Evolutionary conservation across 2,329 filamentous ascomycete species (phyloP).

Genomic region (Beauveria scarabaeidicola): DNA sequence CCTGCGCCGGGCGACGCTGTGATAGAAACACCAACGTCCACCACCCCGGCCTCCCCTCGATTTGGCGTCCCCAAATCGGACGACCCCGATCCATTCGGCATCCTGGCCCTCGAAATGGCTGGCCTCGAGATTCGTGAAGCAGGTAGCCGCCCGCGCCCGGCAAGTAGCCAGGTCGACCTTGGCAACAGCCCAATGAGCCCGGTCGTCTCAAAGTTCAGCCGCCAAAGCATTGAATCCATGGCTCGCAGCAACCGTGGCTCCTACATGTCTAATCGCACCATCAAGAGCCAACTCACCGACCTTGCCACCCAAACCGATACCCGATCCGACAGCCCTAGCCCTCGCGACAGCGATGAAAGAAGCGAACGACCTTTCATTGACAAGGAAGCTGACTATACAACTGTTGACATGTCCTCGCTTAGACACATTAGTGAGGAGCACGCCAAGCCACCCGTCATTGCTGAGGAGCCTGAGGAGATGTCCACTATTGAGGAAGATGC

Average conservation of each 20-base stretch:
- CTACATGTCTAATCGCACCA: conserved; percentile 63
- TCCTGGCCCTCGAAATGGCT: conserved; percentile 82
- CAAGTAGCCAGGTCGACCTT: conserved; percentile 76
- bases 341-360: conserved; percentile 42
- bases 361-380: conserved; percentile 28
- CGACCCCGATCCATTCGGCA: conserved; percentile 87
- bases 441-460: background rate
- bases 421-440: conserved; percentile 33
- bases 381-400: conserved; percentile 44
- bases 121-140: conserved; percentile 86
- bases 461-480: conserved; percentile 13
- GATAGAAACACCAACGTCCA: conserved; percentile 37
- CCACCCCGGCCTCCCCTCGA: conserved; percentile 29
- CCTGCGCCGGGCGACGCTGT: conserved; percentile 69
- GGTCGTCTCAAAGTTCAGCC: conserved; percentile 46
- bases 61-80: conserved; percentile 74
- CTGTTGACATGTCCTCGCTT: conserved; percentile 45
- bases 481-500: background rate
- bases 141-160: conserved; percentile 59
- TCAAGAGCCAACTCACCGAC: conserved; percentile 62
- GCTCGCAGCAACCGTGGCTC: conserved; percentile 61
- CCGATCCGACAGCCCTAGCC: conserved; percentile 45
- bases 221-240: conserved; percentile 61
- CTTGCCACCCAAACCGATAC: conserved; percentile 56
- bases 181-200: conserved; percentile 70